These are phyloP conservation scores for Sphaerostilbella broomeana DNA, from an alignment of 2,329 filamentous ascomycete species.

Conservation along the genomic window DNA sequence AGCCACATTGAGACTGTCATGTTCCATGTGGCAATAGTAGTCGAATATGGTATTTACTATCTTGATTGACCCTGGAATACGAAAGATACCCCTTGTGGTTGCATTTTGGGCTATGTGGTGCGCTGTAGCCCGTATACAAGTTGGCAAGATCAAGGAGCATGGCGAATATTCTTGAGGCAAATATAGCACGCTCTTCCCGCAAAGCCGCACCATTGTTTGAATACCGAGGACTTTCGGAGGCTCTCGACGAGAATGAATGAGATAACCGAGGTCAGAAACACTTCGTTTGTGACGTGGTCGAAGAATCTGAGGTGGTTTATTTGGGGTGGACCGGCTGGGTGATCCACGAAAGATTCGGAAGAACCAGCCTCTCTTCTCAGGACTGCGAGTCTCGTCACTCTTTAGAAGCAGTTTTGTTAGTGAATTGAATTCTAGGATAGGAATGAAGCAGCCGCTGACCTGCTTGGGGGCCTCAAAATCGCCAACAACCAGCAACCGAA, in stretches of 20 bases:
- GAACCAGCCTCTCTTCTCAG: slow-evolving; percentile 33
- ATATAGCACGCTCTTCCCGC: slow-evolving; percentile 56
- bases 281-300: slow-evolving; percentile 40
- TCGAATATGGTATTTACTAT: slow-evolving; percentile 54
- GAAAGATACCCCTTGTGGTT: slow-evolving; percentile 53
- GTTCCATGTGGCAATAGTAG: slow-evolving; percentile 50
- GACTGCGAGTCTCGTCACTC: slow-evolving; percentile 16
- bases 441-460: slow-evolving; percentile 24
- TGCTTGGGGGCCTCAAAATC: slow-evolving; percentile 27
- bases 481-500: slow-evolving; percentile 36
- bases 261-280: slow-evolving; percentile 48
- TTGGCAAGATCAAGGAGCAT: slow-evolving; percentile 52
- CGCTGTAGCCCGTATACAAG: slow-evolving; percentile 60
- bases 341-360: slow-evolving; percentile 29
- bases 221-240: slow-evolving; percentile 45
- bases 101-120: slow-evolving; percentile 55
- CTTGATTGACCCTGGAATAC: slow-evolving; percentile 53
- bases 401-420: slow-evolving; percentile 6
- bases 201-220: slow-evolving; percentile 54
- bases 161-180: slow-evolving; percentile 54
- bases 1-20: slow-evolving; percentile 43
- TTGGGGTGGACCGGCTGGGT: slow-evolving; percentile 14
- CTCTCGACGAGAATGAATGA: slow-evolving; percentile 39
- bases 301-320: slow-evolving; percentile 6
- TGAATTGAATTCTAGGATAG: background rate